Evolutionary conservation across 805 yeast species (phyloP).

Genomic region (Kluyveromyces starmeri): DNA sequence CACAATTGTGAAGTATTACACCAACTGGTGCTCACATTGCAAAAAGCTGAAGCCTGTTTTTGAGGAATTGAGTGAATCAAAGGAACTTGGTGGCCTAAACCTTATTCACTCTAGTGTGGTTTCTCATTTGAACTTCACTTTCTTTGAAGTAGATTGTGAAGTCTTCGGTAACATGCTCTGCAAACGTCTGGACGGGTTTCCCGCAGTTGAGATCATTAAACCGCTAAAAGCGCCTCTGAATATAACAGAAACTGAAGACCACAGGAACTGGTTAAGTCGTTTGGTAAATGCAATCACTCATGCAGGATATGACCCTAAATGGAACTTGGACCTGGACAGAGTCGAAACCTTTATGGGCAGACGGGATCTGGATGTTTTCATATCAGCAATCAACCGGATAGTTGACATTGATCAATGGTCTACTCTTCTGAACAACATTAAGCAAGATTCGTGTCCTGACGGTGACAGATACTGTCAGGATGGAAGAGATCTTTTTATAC

Average conservation of each 20-base stretch:
- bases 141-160: constrained; percentile 29
- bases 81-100: constrained; percentile 13
- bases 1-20: constrained; percentile 36
- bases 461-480: constrained; percentile 31
- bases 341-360: constrained; percentile 51
- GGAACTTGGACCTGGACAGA: constrained; percentile 25
- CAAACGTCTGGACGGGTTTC: constrained; percentile 42
- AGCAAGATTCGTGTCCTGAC: constrained; percentile 31
- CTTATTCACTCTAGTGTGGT: constrained; percentile 6
- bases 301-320: constrained; percentile 12
- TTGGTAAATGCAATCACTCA: constrained; percentile 3
- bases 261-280: constrained; percentile 4
- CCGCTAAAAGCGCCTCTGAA: constrained; percentile 22
- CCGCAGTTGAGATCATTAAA: constrained; percentile 50
- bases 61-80: constrained; percentile 40
- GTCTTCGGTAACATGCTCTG: constrained; percentile 26
- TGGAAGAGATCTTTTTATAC: background rate
- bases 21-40: constrained; percentile 71
- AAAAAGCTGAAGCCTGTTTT: constrained; percentile 46
- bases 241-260: background rate
- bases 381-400: constrained; percentile 39
- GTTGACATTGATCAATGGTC: constrained; percentile 11
- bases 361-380: constrained; percentile 39
- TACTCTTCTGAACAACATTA: constrained; percentile 12
- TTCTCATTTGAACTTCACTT: constrained; percentile 14